Base-by-base conservation (phyloP, 768 basidiomycete genomes). In the Mrakia gelida region DNA sequence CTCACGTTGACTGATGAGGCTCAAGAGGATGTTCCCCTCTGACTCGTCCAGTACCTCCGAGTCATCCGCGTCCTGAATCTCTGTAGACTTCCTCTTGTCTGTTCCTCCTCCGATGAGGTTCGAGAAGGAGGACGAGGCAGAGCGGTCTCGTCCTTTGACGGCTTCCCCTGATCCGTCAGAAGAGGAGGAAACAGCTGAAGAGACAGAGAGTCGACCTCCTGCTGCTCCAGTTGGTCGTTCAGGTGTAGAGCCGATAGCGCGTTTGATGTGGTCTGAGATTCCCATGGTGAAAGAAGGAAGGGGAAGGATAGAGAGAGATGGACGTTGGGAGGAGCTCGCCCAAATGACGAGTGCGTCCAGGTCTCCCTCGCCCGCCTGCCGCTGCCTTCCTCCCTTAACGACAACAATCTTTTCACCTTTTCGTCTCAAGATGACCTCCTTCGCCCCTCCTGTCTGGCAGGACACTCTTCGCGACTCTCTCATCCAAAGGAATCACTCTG, bases 1-100 rank as follows among this genome's bases (percentile, higher is more conserved):
- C 94, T 91, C 88, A 77, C 97, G 88, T 84, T 98, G 95, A 30
- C 92, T 92, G 82, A 97, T 96, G 81, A 97, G 85, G 18, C 91
- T 91, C 79, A 89, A 84, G 84, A 97, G 92, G 81, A 98, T 89
- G 67, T 94, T 96, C 72, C 95, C 95, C 84, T 98, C 92, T 85
- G 95, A 88, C 84, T 95, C 94, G 85, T 96, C 94, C 90, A 96
- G 86, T 86, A 94, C 92, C 79, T 91, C 92, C 68, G 92, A 93
- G 85, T 95, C 93, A 85, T 96, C 78, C 9, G 74, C 74, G n/a
- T 71, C 73, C 67, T 26, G 67, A 43, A 21, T 28, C 92, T 79
- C 92, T 91, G 82, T 93, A 90, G 59, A 91, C 91, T 83, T 93
- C 92, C 80, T 92, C 91, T 71, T 91, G 83, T 88, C 90, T 83